phyloP scores from a whole-genome alignment of 164 flowering plant species.

The Dillenia turbinata region DNA sequence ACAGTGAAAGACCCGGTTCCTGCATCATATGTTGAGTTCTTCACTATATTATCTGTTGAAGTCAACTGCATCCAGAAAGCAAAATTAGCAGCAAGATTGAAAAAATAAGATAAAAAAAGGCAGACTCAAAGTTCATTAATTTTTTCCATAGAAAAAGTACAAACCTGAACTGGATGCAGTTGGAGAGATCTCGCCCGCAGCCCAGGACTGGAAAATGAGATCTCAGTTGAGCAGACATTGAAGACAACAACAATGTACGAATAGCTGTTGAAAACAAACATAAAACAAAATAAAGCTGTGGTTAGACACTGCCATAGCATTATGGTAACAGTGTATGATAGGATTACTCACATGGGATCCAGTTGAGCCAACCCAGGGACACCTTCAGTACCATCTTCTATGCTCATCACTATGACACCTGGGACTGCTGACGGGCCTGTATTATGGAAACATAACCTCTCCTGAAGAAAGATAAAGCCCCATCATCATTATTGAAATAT shows the following conservation, averaged over 20 bases:
- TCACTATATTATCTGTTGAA: conserved; percentile 60
- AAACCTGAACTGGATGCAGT: conserved; percentile 87
- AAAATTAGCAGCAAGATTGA: background rate
- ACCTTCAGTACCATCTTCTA: conserved; percentile 88
- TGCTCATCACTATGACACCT: conserved; percentile 87
- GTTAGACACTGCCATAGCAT: background rate
- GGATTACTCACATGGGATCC: conserved; percentile 63
- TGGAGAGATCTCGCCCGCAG: conserved; percentile 44
- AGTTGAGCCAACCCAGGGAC: conserved; percentile 68
- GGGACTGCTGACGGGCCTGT: conserved; percentile 72
- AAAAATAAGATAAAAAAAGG: background rate
- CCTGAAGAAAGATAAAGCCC: conserved; percentile 32
- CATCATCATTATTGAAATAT: background rate
- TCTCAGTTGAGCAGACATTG: conserved; percentile 58
- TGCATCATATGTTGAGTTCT: conserved; percentile 59
- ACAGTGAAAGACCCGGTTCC: conserved; percentile 60
- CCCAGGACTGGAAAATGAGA: conserved; percentile 40
- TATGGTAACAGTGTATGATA: background rate
- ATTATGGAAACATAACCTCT: conserved; percentile 76
- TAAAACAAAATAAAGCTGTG: background rate
- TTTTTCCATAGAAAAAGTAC: background rate
- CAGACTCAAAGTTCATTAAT: background rate
- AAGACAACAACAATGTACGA: conserved; percentile 59
- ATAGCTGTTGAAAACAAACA: conserved; percentile 44
- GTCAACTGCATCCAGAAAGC: conserved; percentile 40